These are phyloP conservation scores for Cyclotella kingstonii DNA, from an alignment of 108 stramenopile species.

Conservation along the genomic window DNA sequence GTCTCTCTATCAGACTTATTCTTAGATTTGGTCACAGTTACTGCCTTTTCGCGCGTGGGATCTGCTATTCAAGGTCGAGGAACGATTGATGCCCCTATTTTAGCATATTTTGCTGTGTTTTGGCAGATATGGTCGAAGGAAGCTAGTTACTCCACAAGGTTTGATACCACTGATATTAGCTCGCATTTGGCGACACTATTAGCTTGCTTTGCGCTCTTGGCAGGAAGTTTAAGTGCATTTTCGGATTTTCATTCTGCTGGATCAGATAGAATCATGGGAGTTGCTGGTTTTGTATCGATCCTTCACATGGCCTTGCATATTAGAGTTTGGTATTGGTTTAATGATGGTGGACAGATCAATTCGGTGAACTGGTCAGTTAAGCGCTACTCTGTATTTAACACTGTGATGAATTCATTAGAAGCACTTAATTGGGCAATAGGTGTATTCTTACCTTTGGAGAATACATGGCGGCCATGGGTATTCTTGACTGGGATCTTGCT, in stretches of 20 bases:
- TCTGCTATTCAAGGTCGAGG: conserved; percentile 62
- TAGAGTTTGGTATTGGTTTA: conserved; percentile 62
- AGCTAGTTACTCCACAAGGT: conserved; percentile 67
- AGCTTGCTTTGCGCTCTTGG: conserved; percentile 78
- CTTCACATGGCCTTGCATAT: conserved; percentile 59
- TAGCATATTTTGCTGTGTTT: conserved; percentile 83
- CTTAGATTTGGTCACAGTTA: conserved; percentile 75
- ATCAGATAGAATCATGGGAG: conserved; percentile 66
- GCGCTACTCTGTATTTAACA: conserved; percentile 59
- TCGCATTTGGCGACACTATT: conserved; percentile 63
- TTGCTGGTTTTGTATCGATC: conserved; percentile 64
- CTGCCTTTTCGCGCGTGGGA: conserved; percentile 77
- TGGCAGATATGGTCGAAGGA: conserved; percentile 84
- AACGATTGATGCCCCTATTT: conserved; percentile 37
- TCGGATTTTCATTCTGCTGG: conserved; percentile 58
- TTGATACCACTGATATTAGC: conserved; percentile 79
- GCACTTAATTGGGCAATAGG: conserved; percentile 59
- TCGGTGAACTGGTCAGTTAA: conserved; percentile 51
- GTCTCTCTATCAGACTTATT: conserved; percentile 72
- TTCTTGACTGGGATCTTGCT: conserved; percentile 57
- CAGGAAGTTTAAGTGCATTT: conserved; percentile 60
- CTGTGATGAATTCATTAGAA: conserved; percentile 57
- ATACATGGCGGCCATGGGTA: conserved; percentile 46
- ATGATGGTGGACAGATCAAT: conserved; percentile 23
- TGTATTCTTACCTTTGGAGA: conserved; percentile 32